Conservation (phyloP, 1,284 basidiomycete genomes). For the Volvariella volvacea region DNA sequence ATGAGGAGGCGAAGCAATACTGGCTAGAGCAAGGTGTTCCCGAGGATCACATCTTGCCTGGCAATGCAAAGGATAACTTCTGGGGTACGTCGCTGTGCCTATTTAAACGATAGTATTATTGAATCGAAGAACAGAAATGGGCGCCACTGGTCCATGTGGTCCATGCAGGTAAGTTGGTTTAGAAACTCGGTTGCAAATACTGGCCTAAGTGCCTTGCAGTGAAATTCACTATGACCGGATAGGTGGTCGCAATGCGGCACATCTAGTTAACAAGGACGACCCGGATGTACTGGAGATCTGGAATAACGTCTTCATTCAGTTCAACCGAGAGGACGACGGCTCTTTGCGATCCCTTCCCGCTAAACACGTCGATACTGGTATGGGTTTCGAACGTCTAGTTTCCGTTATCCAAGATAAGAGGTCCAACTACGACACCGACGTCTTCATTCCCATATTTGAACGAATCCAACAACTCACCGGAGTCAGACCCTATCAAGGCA, state of each 20-base stretch:
- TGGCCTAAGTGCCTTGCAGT: constrained; percentile 31
- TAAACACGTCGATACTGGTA: constrained; percentile 97
- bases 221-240: constrained; percentile 98
- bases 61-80: constrained; percentile 97
- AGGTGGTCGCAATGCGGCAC: constrained; percentile 86
- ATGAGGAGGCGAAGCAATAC: constrained; percentile 80
- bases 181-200: constrained; percentile 2
- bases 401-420: constrained; percentile 87
- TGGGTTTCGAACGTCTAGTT: constrained; percentile 98
- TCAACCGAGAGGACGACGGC: constrained; percentile 90
- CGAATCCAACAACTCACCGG: constrained; percentile 89
- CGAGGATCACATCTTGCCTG: constrained; percentile 89
- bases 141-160: constrained; percentile 94
- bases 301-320: constrained; percentile 99
- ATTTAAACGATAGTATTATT: constrained; percentile 3
- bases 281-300: constrained; percentile 97
- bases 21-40: constrained; percentile 87
- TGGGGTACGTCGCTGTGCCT: constrained; percentile 68
- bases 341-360: constrained; percentile 78
- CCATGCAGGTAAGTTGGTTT: constrained; percentile 70
- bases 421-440: constrained; percentile 98
- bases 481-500: constrained; percentile 82
- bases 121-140: constrained; percentile 72
- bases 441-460: constrained; percentile 86
- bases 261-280: constrained; percentile 93